Conservation (phyloP, 495 filamentous ascomycete genomes). For the Elaphomyces granulatus region DNA sequence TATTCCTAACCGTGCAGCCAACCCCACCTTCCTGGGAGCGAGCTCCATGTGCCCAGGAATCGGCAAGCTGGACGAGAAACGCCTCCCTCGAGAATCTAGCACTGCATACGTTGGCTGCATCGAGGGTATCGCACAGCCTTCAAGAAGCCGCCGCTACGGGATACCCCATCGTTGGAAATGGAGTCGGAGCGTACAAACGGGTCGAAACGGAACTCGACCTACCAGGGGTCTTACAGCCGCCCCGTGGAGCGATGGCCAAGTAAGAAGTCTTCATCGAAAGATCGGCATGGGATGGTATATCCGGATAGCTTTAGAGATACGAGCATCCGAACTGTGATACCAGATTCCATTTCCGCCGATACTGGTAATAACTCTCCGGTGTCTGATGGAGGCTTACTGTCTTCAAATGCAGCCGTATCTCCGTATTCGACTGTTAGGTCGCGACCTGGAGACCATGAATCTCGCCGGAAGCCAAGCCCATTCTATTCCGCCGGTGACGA, state of each 20-base stretch:
- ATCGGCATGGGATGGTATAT: conserved; percentile 39
- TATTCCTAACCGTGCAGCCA: background rate
- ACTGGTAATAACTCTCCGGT: conserved; percentile 24
- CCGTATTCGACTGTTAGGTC: conserved; percentile 28
- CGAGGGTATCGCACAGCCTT: too few species aligned
- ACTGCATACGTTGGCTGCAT: conserved; percentile 18
- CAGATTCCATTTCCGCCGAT: conserved; percentile 27
- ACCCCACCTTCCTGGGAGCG: conserved; percentile 9
- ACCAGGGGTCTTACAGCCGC: conserved; percentile 29
- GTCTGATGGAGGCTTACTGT: conserved; percentile 26
- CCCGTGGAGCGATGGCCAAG: conserved; percentile 36
- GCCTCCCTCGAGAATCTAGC: conserved; percentile 23
- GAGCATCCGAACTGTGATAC: conserved; percentile 34
- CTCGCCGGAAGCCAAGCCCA: conserved; percentile 15
- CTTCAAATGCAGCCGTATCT: conserved; percentile 25
- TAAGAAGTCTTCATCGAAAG: conserved; percentile 39
- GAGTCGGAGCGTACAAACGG: conserved; percentile 32
- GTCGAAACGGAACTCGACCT: conserved; percentile 29
- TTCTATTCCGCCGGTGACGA: conserved; percentile 23
- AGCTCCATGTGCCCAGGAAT: conserved; percentile 36
- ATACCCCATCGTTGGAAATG: conserved; percentile 20
- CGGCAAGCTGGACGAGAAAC: conserved; percentile 22
- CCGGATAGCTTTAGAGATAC: conserved; percentile 37
- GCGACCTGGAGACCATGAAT: conserved; percentile 20
- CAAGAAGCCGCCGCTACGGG: too few species aligned